A percentile compares a stretch with the other conserved stretches of the same genome.
Evolutionary conservation across 1,284 basidiomycete genomes (phyloP).

Genomic region (Tausonia pullulans): DNA sequence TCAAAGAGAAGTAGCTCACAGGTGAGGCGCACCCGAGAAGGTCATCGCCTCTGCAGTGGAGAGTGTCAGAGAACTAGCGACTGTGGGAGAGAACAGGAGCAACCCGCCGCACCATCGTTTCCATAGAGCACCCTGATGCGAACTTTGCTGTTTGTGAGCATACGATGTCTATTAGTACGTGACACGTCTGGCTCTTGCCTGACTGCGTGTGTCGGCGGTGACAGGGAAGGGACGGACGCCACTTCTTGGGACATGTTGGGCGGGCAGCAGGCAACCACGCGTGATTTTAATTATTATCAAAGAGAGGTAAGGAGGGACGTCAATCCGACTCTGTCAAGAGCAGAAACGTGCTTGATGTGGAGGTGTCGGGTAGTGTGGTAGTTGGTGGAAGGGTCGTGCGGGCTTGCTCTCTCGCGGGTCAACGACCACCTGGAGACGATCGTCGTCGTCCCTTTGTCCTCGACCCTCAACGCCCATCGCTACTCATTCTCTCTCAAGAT

Average conservation of each 20-base stretch:
- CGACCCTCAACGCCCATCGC: neutral
- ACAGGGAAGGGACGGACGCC: too few relatives aligned
- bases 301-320: too few relatives aligned
- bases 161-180: neutral
- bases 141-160: neutral
- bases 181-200: too few relatives aligned
- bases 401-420: neutral
- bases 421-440: too few relatives aligned
- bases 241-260: too few relatives aligned
- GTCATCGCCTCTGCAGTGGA: neutral
- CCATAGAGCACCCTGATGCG: neutral
- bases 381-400: neutral
- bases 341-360: too few relatives aligned
- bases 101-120: neutral
- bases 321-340: too few relatives aligned
- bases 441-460: neutral
- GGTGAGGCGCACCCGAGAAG: neutral
- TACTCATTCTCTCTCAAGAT: neutral
- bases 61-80: neutral
- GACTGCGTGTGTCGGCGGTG: too few relatives aligned
- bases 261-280: too few relatives aligned
- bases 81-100: neutral
- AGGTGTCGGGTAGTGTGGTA: too few relatives aligned
- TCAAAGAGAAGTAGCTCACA: too few relatives aligned
- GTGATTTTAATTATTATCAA: too few relatives aligned